Percentiles rank a stretch among this genome's conserved stretches.
These are phyloP conservation scores for Colletotrichum trifolii DNA, from an alignment of 2,329 filamentous ascomycete species.

Conservation along the genomic window DNA sequence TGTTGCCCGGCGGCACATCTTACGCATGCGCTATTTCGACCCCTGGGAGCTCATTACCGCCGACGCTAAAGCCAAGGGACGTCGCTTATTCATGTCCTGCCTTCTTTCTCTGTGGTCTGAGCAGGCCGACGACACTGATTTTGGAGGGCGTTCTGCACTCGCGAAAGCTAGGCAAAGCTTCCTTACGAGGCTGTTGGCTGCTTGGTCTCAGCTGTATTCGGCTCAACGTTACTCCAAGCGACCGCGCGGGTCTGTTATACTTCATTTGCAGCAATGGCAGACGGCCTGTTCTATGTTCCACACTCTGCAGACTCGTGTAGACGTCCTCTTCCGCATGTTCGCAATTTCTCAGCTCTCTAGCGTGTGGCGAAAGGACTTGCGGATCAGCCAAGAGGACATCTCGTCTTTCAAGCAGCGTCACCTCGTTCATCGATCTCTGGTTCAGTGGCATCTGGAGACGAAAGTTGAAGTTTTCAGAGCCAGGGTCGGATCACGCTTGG, in stretches of 20 bases:
- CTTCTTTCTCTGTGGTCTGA: slow-evolving; percentile 21
- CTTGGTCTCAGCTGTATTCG: slow-evolving; percentile 16
- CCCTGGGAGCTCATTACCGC: slow-evolving; percentile 38
- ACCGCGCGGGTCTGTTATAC: not conserved
- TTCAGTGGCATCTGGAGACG: too few species aligned
- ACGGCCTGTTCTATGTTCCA: not conserved
- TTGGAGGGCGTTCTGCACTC: not conserved
- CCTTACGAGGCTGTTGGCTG: not conserved
- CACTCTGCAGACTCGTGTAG: not conserved
- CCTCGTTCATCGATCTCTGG: too few species aligned
- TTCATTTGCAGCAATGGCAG: slow-evolving; percentile 18
- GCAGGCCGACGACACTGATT: slow-evolving; percentile 6
- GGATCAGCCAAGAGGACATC: too few species aligned
- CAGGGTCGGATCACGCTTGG: too few species aligned
- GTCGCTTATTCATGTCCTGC: slow-evolving; percentile 19
- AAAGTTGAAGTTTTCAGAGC: too few species aligned
- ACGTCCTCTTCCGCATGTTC: not conserved
- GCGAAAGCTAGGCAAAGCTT: not conserved
- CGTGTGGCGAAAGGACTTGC: too few species aligned
- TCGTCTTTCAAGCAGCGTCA: too few species aligned
- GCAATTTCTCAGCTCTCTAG: too few species aligned
- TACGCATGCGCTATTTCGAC: slow-evolving; percentile 61
- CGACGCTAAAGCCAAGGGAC: slow-evolving; percentile 20
- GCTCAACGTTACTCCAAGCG: not conserved
- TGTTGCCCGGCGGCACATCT: slow-evolving; percentile 75